Base-by-base conservation (phyloP, 169 alveolate species). In the Eimeria zaria region DNA sequence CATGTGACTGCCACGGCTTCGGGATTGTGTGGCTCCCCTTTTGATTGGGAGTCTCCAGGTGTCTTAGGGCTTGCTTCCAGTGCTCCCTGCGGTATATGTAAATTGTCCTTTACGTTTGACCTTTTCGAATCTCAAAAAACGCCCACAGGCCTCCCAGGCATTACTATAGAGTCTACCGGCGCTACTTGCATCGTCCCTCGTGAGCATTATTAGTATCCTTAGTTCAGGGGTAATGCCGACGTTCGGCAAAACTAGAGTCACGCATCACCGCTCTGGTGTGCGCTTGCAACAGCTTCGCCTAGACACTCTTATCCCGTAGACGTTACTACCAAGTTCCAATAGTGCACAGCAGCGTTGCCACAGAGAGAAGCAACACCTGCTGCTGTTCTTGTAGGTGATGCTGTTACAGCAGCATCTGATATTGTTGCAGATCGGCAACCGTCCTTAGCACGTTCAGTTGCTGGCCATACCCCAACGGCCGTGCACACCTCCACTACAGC, bases 111-210 rank as follows among this genome's bases (percentile, higher is more conserved):
- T 36, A 16, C 22, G 8, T 71, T 71, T 71, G 81, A 18, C 81
- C 30, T 27, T 71, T 71, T 36, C 30, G 8, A 36, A 7, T 16
- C 0, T 33, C 27, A 41, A 36, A 71, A 71, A 30, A 71, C 81
- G 36, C 51, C 81, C 81, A 51, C 81, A 71, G 27, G 53, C 81
- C 53, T 36, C 81, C 18, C 51, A 71, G 24, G 81, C 81, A 71
- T 71, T 53, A 71, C 33, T 71, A 2, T 71, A 36, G 78, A 33
- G 27, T 62, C 11, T 27, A 36, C 14, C 14, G 9, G 51, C 81
- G 1, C 39, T 27, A 71, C 48, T 39, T 27, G 11, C 14, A 18
- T 33, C 81, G 36, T 12, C 33, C 33, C 81, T 36, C n/a, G 81
- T 36, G n/a, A 71, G 12, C 51, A 36, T 55, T 8, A 33, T 67